Percentiles rank a stretch among this genome's conserved stretches.
Evolutionary conservation across 1,284 basidiomycete species (phyloP).

Genomic region (Leccinum holopus): DNA sequence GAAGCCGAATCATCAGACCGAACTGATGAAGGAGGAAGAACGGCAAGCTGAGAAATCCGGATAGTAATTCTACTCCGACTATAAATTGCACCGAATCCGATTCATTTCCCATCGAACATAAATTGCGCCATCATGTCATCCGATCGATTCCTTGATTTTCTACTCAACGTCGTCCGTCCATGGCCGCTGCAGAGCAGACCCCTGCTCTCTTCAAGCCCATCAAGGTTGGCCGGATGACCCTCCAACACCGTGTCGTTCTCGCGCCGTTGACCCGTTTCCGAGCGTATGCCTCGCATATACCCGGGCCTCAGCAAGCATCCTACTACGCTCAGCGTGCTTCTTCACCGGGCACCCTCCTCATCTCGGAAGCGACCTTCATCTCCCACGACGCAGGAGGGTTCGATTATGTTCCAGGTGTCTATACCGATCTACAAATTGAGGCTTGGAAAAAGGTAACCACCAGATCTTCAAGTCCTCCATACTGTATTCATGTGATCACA

Average conservation of each 20-base stretch:
- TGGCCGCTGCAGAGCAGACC: conserved; percentile 5
- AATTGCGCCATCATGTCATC: too few species aligned
- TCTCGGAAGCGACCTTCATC: conserved; percentile 25
- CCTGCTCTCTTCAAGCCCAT: too few species aligned
- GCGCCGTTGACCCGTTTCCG: conserved; percentile 38
- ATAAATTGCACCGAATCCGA: too few species aligned
- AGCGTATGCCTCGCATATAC: conserved; percentile 12
- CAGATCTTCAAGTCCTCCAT: too few species aligned
- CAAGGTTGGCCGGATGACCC: conserved; percentile 30
- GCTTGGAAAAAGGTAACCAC: conserved; percentile 24
- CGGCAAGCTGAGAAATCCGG: too few species aligned
- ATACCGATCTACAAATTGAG: conserved; percentile 22
- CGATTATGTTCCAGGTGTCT: conserved; percentile 31
- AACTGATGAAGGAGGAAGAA: too few species aligned
- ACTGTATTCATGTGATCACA: too few species aligned
- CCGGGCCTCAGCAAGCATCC: too few species aligned
- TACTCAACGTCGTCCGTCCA: background rate
- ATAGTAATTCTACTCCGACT: too few species aligned
- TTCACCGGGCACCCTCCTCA: conserved; percentile 30
- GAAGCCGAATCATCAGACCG: too few species aligned
- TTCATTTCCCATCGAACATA: too few species aligned
- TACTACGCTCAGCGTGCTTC: conserved; percentile 9
- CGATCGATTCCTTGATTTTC: too few species aligned
- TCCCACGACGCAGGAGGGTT: conserved; percentile 9
- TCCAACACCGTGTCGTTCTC: conserved; percentile 34